Evolutionary conservation across 441 rosid species (phyloP).

Genomic region (Bruguiera hainesii): DNA sequence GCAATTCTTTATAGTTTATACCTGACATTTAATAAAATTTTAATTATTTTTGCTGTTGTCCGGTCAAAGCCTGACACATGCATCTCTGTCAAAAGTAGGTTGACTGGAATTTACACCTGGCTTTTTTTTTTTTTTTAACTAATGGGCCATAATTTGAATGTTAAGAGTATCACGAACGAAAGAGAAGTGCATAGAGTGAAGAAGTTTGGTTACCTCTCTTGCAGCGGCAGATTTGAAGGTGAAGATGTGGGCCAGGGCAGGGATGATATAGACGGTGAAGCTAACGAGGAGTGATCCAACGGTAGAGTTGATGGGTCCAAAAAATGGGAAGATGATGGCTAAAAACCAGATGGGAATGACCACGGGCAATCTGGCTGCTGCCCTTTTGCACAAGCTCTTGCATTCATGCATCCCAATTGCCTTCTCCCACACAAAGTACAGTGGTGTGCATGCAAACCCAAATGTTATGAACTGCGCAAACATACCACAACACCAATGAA

Average conservation of each 20-base stretch:
- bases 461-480: conserved; percentile 84
- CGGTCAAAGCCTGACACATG: conserved; percentile 16
- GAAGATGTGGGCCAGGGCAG: conserved; percentile 85
- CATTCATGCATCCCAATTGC: conserved; percentile 94
- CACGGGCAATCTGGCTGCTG: conserved; percentile 82
- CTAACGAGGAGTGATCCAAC: conserved; percentile 95
- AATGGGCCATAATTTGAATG: too few species aligned
- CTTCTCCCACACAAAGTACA: conserved; percentile 28
- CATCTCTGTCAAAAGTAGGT: not conserved
- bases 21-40: not conserved
- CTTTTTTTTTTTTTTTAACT: not conserved
- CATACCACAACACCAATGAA: not conserved
- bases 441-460: conserved; percentile 93
- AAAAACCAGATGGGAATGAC: conserved; percentile 31
- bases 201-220: conserved; percentile 49
- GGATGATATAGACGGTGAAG: conserved; percentile 97
- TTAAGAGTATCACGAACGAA: too few species aligned
- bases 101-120: conserved; percentile 1
- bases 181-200: not conserved
- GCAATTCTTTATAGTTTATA: conserved; percentile 2
- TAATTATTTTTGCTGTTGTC: not conserved
- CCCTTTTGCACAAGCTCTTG: conserved; percentile 82
- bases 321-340: conserved; percentile 92
- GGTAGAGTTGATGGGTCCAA: conserved; percentile 92
- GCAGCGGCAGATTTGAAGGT: conserved; percentile 84